These are phyloP conservation scores for Xylariaceae sp. DNA, from an alignment of 2,329 filamentous ascomycete genomes.

Conservation along the genomic window DNA sequence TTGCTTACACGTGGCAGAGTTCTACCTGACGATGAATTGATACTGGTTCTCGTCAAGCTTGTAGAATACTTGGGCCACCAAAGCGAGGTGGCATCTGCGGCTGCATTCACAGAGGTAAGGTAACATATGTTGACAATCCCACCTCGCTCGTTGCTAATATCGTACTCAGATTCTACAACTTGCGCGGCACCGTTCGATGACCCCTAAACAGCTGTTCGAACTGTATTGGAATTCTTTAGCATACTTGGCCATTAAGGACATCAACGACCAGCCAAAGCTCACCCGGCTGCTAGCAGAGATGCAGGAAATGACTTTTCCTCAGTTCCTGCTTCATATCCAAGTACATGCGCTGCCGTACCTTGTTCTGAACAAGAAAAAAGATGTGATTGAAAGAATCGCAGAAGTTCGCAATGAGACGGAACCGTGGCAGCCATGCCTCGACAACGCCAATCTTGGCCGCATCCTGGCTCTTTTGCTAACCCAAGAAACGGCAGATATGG, in stretches of 20 bases:
- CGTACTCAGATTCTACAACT: conserved; percentile 55
- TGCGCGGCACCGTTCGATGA: conserved; percentile 57
- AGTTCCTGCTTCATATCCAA: conserved; percentile 72
- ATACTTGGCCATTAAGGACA: conserved; percentile 74
- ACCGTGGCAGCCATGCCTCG: conserved; percentile 49
- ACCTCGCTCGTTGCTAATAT: neutral
- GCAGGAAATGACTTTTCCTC: conserved; percentile 66
- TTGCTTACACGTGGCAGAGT: conserved; percentile 39
- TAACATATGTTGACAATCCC: neutral
- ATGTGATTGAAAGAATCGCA: conserved; percentile 76
- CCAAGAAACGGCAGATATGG: conserved; percentile 52
- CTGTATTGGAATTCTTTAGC: conserved; percentile 88
- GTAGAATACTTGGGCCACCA: conserved; percentile 81
- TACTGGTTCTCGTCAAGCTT: conserved; percentile 75
- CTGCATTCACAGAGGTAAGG: conserved; percentile 74
- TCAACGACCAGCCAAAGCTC: conserved; percentile 75
- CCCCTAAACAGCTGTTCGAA: conserved; percentile 64
- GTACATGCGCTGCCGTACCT: conserved; percentile 79
- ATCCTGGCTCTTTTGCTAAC: conserved; percentile 55
- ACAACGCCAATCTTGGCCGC: conserved; percentile 50
- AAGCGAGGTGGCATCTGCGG: conserved; percentile 71
- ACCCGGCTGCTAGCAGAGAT: conserved; percentile 75
- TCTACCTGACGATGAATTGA: conserved; percentile 75
- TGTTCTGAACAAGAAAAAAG: conserved; percentile 69
- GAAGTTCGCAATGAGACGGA: conserved; percentile 68